Conservation (phyloP, 768 basidiomycete species). For the Lactarius hengduanensis region DNA sequence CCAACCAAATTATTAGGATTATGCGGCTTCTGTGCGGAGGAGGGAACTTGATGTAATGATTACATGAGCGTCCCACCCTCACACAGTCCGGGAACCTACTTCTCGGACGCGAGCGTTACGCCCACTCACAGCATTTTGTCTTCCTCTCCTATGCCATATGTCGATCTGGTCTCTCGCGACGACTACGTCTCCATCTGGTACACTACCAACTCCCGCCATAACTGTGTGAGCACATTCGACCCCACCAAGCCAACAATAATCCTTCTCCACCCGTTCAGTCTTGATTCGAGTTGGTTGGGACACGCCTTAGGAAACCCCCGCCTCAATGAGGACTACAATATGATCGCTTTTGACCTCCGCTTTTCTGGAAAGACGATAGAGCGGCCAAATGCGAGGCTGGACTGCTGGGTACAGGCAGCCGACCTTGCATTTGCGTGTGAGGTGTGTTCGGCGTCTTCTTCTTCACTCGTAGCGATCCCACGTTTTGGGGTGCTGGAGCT, state of each 20-base stretch:
- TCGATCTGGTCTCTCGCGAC: slow-evolving; percentile 58
- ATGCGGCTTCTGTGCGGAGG: slow-evolving; percentile 1
- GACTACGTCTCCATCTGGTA: slow-evolving; percentile 76
- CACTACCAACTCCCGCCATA: slow-evolving; percentile 56
- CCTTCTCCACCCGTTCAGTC: slow-evolving; percentile 63
- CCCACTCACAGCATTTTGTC: not conserved
- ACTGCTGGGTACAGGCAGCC: slow-evolving; percentile 77
- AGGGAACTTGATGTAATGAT: slow-evolving; percentile 3
- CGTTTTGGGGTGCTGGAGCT: slow-evolving; percentile 3
- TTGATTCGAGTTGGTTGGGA: slow-evolving; percentile 68
- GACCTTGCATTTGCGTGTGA: slow-evolving; percentile 67
- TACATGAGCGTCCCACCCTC: slow-evolving; percentile 13
- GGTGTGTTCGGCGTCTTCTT: slow-evolving; percentile 39
- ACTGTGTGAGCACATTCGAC: slow-evolving; percentile 66
- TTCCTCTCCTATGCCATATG: slow-evolving; percentile 54
- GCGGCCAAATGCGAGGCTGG: slow-evolving; percentile 55
- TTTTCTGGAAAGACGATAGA: slow-evolving; percentile 56
- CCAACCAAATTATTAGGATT: slow-evolving; percentile 8
- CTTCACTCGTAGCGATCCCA: not conserved
- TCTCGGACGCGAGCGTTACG: slow-evolving; percentile 2
- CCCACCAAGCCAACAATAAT: slow-evolving; percentile 63
- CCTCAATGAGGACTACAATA: slow-evolving; percentile 55
- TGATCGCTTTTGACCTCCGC: slow-evolving; percentile 76
- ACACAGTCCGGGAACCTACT: slow-evolving; percentile 7
- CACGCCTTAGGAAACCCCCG: slow-evolving; percentile 67